Conservation (phyloP, 2,329 filamentous ascomycete genomes). For the Trichoderma atrobrunneum region DNA sequence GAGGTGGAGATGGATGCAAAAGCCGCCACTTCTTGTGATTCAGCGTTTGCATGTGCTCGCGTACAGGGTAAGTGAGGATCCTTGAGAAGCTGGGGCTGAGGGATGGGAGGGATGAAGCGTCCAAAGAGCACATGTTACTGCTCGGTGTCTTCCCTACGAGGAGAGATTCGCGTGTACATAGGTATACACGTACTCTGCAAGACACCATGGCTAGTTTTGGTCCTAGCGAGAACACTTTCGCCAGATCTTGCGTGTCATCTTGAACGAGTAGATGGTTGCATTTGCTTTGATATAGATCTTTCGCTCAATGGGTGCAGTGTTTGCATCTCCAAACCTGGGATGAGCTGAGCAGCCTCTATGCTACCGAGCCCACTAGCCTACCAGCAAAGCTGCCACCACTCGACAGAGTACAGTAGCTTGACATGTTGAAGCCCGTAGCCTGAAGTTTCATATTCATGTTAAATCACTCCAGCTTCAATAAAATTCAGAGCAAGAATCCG, state of each 20-base stretch:
- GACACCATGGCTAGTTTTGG: not conserved
- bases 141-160: not conserved
- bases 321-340: not conserved
- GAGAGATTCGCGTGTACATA: not conserved
- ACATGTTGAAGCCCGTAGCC: not conserved
- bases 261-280: rapidly evolving
- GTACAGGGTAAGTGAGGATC: not conserved
- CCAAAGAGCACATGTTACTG: not conserved
- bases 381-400: not conserved
- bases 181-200: not conserved
- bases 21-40: not conserved
- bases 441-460: not conserved
- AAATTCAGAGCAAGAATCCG: not conserved
- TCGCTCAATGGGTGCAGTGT: not conserved
- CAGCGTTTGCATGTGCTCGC: not conserved
- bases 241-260: not conserved
- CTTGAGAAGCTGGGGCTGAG: not conserved
- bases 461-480: not conserved
- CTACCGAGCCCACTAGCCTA: not conserved
- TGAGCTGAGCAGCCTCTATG: not conserved
- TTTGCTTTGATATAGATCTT: not conserved
- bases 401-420: not conserved
- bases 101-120: not conserved
- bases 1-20: not conserved
- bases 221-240: not conserved